Percentiles rank a stretch among this genome's conserved stretches.
phyloP scores from a whole-genome alignment of 176 grass and related monocot species.

The bread wheat (Triticum aestivum) region DNA sequence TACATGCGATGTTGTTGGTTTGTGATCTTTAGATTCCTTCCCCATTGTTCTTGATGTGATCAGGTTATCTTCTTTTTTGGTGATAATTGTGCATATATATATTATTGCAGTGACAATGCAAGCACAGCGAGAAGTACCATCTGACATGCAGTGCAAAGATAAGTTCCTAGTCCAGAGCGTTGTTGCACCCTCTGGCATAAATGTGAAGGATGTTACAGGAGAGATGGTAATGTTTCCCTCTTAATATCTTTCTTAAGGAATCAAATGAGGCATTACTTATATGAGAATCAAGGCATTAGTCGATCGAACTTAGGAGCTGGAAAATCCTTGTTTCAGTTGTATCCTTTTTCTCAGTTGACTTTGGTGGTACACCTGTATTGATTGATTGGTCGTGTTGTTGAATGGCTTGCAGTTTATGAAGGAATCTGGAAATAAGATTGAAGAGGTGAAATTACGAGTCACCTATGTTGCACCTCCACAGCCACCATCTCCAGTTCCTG shows the following conservation, averaged over 20 bases:
- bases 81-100: conserved; percentile 1
- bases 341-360: conserved; percentile 10
- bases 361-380: background rate
- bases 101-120: conserved; percentile 71
- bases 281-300: background rate
- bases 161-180: conserved; percentile 76
- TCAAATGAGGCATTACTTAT: background rate
- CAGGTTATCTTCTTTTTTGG: background rate
- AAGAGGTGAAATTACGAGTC: conserved; percentile 75
- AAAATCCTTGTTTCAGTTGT: background rate
- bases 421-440: conserved; percentile 59
- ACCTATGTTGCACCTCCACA: conserved; percentile 79
- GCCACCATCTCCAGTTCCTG: conserved; percentile 81
- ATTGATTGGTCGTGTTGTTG: conserved; percentile 1
- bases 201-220: conserved; percentile 56
- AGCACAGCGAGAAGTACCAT: conserved; percentile 45
- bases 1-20: conserved; percentile 75
- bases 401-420: conserved; percentile 60
- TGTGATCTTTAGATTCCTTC: background rate
- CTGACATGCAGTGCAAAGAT: conserved; percentile 80
- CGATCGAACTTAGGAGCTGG: background rate
- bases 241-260: background rate
- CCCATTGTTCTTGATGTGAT: background rate
- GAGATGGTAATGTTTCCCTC: conserved; percentile 51
- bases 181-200: conserved; percentile 36